A percentile compares a stretch with the other conserved stretches of the same genome.
These are phyloP conservation scores for Metarhizium anisopliae DNA, from an alignment of 2,329 filamentous ascomycete genomes.

Conservation along the genomic window DNA sequence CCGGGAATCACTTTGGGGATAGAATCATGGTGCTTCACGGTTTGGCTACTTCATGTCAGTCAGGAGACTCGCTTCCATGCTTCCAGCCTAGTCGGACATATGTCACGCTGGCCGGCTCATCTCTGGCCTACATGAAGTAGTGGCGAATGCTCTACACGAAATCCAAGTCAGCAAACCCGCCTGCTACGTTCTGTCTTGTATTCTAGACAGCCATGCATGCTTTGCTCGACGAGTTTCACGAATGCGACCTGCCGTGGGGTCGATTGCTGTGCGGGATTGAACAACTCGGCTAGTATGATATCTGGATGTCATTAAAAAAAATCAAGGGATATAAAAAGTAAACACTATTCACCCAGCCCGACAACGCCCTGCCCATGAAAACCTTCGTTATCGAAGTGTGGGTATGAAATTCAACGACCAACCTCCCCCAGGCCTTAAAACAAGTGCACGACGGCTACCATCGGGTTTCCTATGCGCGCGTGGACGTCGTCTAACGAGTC, in stretches of 20 bases:
- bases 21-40: too few relatives aligned
- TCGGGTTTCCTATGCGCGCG: neutral
- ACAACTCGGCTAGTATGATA: neutral
- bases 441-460: neutral
- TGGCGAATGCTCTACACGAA: too few relatives aligned
- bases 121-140: too few relatives aligned
- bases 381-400: neutral
- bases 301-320: neutral
- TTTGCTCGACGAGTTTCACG: too few relatives aligned
- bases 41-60: too few relatives aligned
- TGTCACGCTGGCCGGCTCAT: too few relatives aligned
- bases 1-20: too few relatives aligned
- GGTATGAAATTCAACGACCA: neutral
- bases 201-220: too few relatives aligned
- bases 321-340: neutral
- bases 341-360: neutral
- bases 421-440: neutral
- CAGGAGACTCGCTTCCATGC: neutral
- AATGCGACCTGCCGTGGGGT: too few relatives aligned
- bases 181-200: too few relatives aligned
- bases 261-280: neutral
- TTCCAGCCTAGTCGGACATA: neutral
- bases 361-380: neutral
- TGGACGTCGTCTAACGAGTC: constrained; percentile 25
- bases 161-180: too few relatives aligned